Conservation (phyloP, 2,329 filamentous ascomycete genomes). For the Trichoderma harzianum region DNA sequence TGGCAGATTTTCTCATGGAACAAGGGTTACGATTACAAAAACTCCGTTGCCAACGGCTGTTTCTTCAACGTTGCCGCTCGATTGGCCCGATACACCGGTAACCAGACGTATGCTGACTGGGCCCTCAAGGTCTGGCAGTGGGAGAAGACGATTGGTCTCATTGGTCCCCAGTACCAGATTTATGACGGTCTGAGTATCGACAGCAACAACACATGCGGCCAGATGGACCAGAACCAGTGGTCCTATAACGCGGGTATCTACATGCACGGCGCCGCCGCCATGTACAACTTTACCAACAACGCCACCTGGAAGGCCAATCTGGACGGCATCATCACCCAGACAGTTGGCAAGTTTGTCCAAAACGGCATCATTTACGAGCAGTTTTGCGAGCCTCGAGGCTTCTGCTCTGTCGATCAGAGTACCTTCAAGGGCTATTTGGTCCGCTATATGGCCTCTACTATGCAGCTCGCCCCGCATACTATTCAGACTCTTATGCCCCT, state of each 20-base stretch:
- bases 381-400: slow-evolving; percentile 58
- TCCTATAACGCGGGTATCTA: slow-evolving; percentile 67
- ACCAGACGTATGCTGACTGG: slow-evolving; percentile 74
- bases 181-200: slow-evolving; percentile 46
- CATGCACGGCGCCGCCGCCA: slow-evolving; percentile 58
- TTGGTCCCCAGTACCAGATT: slow-evolving; percentile 53
- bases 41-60: slow-evolving; percentile 65
- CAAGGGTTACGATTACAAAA: slow-evolving; percentile 66
- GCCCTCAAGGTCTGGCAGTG: slow-evolving; percentile 68
- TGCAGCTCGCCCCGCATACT: slow-evolving; percentile 53
- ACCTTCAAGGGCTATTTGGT: slow-evolving; percentile 74
- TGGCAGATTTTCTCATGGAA: slow-evolving; percentile 86
- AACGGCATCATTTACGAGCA: slow-evolving; percentile 58
- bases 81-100: slow-evolving; percentile 73
- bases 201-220: slow-evolving; percentile 43
- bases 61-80: slow-evolving; percentile 69
- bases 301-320: slow-evolving; percentile 56
- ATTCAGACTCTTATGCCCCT: slow-evolving; percentile 48
- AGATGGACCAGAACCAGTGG: slow-evolving; percentile 60
- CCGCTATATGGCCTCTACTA: slow-evolving; percentile 60
- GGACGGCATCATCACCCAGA: slow-evolving; percentile 53
- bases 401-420: slow-evolving; percentile 68
- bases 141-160: slow-evolving; percentile 54
- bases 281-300: slow-evolving; percentile 58
- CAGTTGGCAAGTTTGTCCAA: slow-evolving; percentile 53